Evolutionary conservation across 2,329 filamentous ascomycete genomes (phyloP), one percentile per base, ranked within the genome.

Genomic region (Colletotrichum tofieldiae): DNA sequence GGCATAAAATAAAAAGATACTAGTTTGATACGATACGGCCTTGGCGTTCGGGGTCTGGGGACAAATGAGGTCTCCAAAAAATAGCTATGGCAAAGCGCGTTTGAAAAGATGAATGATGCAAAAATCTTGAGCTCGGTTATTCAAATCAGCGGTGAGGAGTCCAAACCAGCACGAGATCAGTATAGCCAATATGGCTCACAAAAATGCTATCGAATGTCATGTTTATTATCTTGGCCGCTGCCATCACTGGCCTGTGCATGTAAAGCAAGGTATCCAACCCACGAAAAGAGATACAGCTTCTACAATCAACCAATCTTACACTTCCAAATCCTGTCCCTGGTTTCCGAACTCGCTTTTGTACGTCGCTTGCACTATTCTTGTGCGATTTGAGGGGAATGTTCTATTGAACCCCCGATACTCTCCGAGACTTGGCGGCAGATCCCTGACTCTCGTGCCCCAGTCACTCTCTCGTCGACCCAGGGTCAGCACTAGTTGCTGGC

Each of bases 401-500:
- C 73, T 54, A 35, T 77, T 78, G 65, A 81, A 81, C 0, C 80
- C 81, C 1, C 71, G 55, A 68, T 87, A 86, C 29, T 76, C 73
- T 11, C 84, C 82, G 49, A 86, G 35, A 62, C 89, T 93, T 0
- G 92, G 92, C 41, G 92, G 92, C 49, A 93, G 78, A 78, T 93
- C 91, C 70, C 85, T 81, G 6, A 86, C 77, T 4, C 78, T 77
- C 0, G 88, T 92, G 0, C 92, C 92, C 92, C 92, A 94, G 0
- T 76, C 74, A 77, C 91, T 93, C 81, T 93, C 92, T 45, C 83
- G 84, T 20, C 77, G 76, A 0, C 92, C 92, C 11, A 94, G 80
- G 5, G 85, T 88, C 60, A 94, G 80, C 62, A 93, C 91, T 54
- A 94, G 81, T 65, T 90, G 85, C 18, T 89, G 90, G 1, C 92